Evolutionary conservation across 2,329 filamentous ascomycete genomes (phyloP).

Genomic region (Ascochyta koolunga): DNA sequence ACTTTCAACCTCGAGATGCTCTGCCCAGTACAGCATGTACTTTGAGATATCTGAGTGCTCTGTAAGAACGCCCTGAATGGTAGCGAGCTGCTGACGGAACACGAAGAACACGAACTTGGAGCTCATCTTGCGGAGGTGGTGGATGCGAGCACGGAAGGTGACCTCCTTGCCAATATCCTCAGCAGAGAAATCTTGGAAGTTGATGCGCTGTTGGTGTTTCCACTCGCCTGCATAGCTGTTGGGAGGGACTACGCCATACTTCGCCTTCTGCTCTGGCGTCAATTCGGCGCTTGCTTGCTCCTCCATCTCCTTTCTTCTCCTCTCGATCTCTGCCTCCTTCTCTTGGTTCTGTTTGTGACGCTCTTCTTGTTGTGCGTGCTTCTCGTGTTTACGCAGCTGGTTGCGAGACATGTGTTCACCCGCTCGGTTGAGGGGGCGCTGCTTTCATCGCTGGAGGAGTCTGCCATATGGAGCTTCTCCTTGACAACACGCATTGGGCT

Average conservation of each 20-base stretch:
- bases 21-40: conserved; percentile 85
- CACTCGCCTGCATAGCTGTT: conserved; percentile 63
- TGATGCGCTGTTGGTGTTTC: conserved; percentile 55
- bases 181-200: conserved; percentile 59
- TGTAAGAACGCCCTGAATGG: conserved; percentile 82
- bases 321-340: conserved; percentile 53
- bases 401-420: conserved; percentile 58
- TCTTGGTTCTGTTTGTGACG: conserved; percentile 52
- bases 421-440: conserved; percentile 55
- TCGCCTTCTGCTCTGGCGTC: conserved; percentile 63
- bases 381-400: conserved; percentile 57
- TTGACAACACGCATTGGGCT: conserved; percentile 50
- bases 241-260: conserved; percentile 64
- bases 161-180: conserved; percentile 65
- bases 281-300: conserved; percentile 59
- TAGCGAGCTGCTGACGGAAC: conserved; percentile 81
- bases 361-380: conserved; percentile 52
- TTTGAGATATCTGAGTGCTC: conserved; percentile 67
- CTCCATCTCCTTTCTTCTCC: conserved; percentile 56
- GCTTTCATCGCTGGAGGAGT: conserved; percentile 40
- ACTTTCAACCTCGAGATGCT: conserved; percentile 78
- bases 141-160: conserved; percentile 72
- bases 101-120: conserved; percentile 83
- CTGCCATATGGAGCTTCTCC: conserved; percentile 49
- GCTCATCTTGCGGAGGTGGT: conserved; percentile 82